phyloP scores from a whole-genome alignment of 805 yeast genomes.

The Suhomyces sp. region DNA sequence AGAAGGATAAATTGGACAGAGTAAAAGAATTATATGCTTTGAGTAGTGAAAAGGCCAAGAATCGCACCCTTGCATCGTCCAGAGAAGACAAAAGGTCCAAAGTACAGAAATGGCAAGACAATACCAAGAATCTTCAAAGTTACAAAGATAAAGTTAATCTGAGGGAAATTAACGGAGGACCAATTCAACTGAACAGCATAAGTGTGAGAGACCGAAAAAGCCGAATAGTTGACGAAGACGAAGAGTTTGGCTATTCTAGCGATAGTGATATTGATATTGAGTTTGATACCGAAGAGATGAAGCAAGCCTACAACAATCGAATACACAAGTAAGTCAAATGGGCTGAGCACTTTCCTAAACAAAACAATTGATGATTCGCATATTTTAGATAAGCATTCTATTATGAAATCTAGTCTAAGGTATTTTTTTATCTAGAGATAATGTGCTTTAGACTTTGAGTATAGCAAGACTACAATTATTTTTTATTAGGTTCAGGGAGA shows the following conservation, averaged over 20 bases:
- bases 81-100: constrained; percentile 14
- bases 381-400: neutral
- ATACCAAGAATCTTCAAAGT: constrained; percentile 15
- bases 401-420: neutral
- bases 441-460: neutral
- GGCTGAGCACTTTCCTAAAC: neutral
- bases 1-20: constrained; percentile 6
- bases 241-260: constrained; percentile 5
- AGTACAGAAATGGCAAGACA: constrained; percentile 23
- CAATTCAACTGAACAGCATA: neutral
- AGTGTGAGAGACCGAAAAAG: constrained; percentile 2
- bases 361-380: neutral
- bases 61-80: constrained; percentile 15
- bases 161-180: constrained; percentile 8
- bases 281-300: constrained; percentile 23
- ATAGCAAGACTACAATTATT: neutral
- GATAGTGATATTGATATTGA: constrained; percentile 31
- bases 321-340: neutral
- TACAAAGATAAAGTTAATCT: constrained; percentile 12
- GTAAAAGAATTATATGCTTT: constrained; percentile 23
- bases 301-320: constrained; percentile 3
- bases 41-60: constrained; percentile 15
- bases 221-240: constrained; percentile 7
- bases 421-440: neutral
- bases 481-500: too few relatives aligned